Conservation (phyloP, 257 asterid species). For the Scutellaria baicalensis region DNA sequence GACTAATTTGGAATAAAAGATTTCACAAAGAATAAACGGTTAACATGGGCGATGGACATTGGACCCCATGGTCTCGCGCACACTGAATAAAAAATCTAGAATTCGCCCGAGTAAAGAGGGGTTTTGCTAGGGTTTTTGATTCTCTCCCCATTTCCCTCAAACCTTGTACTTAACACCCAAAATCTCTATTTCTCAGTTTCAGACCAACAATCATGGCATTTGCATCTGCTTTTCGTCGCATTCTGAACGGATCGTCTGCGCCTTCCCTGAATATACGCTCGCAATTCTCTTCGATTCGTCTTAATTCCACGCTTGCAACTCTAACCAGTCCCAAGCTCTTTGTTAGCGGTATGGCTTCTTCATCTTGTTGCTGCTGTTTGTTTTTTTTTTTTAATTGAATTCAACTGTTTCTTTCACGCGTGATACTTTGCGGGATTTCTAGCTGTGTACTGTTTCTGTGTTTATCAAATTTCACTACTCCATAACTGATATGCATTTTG, state of each 20-base stretch:
- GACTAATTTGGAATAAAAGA: no score
- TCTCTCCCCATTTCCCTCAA: no score
- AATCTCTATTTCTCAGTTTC: neutral
- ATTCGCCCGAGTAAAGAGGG: neutral
- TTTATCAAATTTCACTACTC: neutral
- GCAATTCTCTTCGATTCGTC: slow-evolving; percentile 51
- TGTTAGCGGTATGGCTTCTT: slow-evolving; percentile 54
- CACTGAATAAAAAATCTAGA: neutral
- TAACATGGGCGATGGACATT: neutral
- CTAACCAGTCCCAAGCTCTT: slow-evolving; percentile 86
- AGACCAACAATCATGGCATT: slow-evolving; percentile 45
- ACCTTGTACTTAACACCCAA: neutral
- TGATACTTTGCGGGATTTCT: neutral
- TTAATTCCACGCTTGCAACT: slow-evolving; percentile 65
- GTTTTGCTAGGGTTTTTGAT: slow-evolving; percentile 23
- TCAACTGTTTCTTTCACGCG: neutral
- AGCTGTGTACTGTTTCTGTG: neutral
- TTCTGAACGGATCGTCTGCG: slow-evolving; percentile 37
- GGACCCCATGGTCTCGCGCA: neutral
- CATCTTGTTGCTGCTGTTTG: neutral
- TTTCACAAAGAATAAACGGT: neutral
- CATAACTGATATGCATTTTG: neutral
- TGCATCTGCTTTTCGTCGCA: slow-evolving; percentile 51
- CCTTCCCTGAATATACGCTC: slow-evolving; percentile 36
- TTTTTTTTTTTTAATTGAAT: neutral